phyloP scores from a whole-genome alignment of 2,329 filamentous ascomycete genomes.

The Xenoacremonium recifei region DNA sequence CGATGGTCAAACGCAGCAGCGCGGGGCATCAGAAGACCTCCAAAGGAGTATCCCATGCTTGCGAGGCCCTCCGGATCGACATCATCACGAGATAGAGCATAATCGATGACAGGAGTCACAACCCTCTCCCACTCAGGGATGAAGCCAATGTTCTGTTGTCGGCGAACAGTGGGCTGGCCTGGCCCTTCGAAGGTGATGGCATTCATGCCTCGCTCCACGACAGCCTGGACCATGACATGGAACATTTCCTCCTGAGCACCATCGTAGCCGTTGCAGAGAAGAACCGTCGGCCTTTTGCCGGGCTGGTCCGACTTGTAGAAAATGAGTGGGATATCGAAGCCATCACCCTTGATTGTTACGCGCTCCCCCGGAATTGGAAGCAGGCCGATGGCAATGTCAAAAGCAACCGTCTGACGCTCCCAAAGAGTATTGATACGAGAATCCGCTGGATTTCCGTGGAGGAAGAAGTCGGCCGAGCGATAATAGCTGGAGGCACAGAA shows the following conservation, averaged over 20 bases:
- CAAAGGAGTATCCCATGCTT: constrained; percentile 37
- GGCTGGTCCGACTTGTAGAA: constrained; percentile 26
- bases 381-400: constrained; percentile 35
- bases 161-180: constrained; percentile 37
- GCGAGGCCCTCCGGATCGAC: constrained; percentile 24
- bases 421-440: constrained; percentile 38
- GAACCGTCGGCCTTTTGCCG: constrained; percentile 34
- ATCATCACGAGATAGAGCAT: constrained; percentile 14
- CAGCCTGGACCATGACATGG: constrained; percentile 33
- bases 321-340: constrained; percentile 35
- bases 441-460: constrained; percentile 39
- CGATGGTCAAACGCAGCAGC: constrained; percentile 42
- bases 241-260: constrained; percentile 42
- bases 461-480: constrained; percentile 40
- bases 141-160: constrained; percentile 39
- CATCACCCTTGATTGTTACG: constrained; percentile 25
- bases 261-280: constrained; percentile 44
- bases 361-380: constrained; percentile 36
- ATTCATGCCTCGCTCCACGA: constrained; percentile 40
- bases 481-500: constrained; percentile 43
- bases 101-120: constrained; percentile 38
- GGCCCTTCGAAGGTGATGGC: constrained; percentile 44
- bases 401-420: constrained; percentile 33
- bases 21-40: constrained; percentile 35
- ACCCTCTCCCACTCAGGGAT: constrained; percentile 41